phyloP scores from a whole-genome alignment of 2,329 filamentous ascomycete genomes.

The Venturia effusa region DNA sequence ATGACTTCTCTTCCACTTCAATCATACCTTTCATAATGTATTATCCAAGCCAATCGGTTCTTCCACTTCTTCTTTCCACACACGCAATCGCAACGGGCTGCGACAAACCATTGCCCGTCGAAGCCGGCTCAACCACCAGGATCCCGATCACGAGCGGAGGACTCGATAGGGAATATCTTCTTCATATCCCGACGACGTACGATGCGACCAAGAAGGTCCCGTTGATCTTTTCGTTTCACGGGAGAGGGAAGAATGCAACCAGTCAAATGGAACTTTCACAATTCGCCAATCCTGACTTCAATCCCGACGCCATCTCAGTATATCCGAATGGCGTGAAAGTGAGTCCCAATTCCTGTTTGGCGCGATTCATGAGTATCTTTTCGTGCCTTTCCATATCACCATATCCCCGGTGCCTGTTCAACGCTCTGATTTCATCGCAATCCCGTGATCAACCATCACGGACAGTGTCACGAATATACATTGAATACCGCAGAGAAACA shows the following conservation, averaged over 20 bases:
- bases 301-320: conserved; percentile 33
- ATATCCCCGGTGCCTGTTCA: no score
- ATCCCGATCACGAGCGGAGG: conserved; percentile 21
- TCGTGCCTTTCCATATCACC: no score
- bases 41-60: background rate
- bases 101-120: conserved; percentile 18
- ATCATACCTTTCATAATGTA: background rate
- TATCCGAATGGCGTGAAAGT: conserved; percentile 34
- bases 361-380: no score
- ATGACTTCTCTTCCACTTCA: background rate
- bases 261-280: conserved; percentile 33
- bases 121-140: conserved; percentile 18
- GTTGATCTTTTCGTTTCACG: conserved; percentile 40
- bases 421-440: no score
- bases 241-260: conserved; percentile 25
- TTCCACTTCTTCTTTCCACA: background rate
- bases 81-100: conserved; percentile 11
- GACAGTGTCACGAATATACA: no score
- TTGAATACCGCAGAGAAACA: no score
- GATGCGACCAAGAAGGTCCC: conserved; percentile 25
- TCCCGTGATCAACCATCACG: no score
- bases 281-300: conserved; percentile 34
- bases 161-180: conserved; percentile 23
- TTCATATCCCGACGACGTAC: conserved; percentile 32
- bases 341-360: conserved; percentile 11